Evolutionary conservation across 1,284 basidiomycete species (phyloP).

Genomic region (Apiotrichum akiyoshidainum): DNA sequence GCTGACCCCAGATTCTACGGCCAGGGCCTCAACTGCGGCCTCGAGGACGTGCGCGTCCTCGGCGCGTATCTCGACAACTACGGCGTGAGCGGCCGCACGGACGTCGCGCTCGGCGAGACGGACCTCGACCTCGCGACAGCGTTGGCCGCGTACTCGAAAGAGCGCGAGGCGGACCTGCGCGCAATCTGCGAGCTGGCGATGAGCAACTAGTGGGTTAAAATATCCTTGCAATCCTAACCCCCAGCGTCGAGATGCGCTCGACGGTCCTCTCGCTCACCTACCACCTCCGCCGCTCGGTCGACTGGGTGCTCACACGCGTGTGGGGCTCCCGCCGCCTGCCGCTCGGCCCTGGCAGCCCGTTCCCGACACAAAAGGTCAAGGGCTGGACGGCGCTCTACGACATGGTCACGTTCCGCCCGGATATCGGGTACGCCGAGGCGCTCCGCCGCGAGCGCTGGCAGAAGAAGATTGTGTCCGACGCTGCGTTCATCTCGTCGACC

Average conservation of each 20-base stretch:
- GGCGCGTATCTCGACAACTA: slow-evolving; percentile 69
- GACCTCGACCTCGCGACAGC: slow-evolving; percentile 61
- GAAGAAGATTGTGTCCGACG: slow-evolving; percentile 33
- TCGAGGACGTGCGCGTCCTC: slow-evolving; percentile 93
- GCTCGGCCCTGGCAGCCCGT: slow-evolving; percentile 39
- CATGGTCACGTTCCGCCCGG: slow-evolving; percentile 95
- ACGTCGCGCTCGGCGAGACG: slow-evolving; percentile 36
- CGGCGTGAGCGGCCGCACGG: slow-evolving; percentile 56
- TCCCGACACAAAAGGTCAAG: slow-evolving; percentile 54
- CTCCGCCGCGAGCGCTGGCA: slow-evolving; percentile 47
- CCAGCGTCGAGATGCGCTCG: slow-evolving; percentile 89
- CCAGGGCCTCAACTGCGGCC: slow-evolving; percentile 94
- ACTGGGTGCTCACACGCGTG: slow-evolving; percentile 59
- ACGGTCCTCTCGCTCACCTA: slow-evolving; percentile 78
- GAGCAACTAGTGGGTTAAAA: slow-evolving; percentile 88
- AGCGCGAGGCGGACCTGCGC: slow-evolving; percentile 78
- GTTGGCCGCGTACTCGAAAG: slow-evolving; percentile 71
- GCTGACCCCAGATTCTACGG: slow-evolving; percentile 76
- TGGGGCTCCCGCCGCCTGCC: slow-evolving; percentile 60
- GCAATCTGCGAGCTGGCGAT: slow-evolving; percentile 89
- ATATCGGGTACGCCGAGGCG: slow-evolving; percentile 73
- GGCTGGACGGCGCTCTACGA: slow-evolving; percentile 93
- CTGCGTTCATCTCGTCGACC: slow-evolving; percentile 12
- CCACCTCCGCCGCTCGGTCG: slow-evolving; percentile 74
- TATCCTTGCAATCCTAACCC: slow-evolving; percentile 1